phyloP scores from a whole-genome alignment of 306 rosid species.

The Glycine soja region DNA sequence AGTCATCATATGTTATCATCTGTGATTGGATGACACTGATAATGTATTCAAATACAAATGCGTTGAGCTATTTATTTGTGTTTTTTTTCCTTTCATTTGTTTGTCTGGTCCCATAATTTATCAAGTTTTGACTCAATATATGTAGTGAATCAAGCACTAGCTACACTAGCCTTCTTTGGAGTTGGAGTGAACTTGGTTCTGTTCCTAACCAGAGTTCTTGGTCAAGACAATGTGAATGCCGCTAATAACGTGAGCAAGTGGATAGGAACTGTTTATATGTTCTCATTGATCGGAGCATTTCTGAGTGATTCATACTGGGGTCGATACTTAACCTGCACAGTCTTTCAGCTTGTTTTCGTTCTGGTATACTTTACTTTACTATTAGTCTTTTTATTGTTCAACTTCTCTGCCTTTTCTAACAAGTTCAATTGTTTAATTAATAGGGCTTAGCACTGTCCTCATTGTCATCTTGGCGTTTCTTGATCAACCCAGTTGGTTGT shows the following conservation, averaged over 20 bases:
- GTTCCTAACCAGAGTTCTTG: slow-evolving; percentile 70
- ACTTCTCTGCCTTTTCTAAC: no score
- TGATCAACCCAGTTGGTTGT: slow-evolving; percentile 66
- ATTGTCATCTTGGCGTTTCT: slow-evolving; percentile 59
- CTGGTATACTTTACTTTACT: slow-evolving; percentile 39
- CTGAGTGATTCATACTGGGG: slow-evolving; percentile 80
- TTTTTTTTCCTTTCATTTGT: neutral
- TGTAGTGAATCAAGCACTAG: slow-evolving; percentile 71
- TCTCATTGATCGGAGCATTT: slow-evolving; percentile 69
- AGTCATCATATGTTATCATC: no score
- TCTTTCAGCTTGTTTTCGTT: slow-evolving; percentile 66
- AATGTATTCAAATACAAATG: no score
- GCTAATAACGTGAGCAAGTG: slow-evolving; percentile 73
- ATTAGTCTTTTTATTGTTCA: no score
- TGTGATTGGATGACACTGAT: no score
- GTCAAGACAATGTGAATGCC: slow-evolving; percentile 62
- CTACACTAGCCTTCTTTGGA: slow-evolving; percentile 75
- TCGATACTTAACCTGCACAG: slow-evolving; percentile 63
- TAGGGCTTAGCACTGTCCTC: slow-evolving; percentile 67
- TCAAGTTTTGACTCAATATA: slow-evolving; percentile 5
- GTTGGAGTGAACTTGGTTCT: slow-evolving; percentile 75
- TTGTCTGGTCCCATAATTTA: neutral
- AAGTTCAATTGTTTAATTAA: no score
- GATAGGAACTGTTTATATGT: slow-evolving; percentile 75
- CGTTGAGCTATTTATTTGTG: no score